Base-by-base conservation (phyloP, 352 stramenopile genomes). In the Pythium insidiosum region DNA sequence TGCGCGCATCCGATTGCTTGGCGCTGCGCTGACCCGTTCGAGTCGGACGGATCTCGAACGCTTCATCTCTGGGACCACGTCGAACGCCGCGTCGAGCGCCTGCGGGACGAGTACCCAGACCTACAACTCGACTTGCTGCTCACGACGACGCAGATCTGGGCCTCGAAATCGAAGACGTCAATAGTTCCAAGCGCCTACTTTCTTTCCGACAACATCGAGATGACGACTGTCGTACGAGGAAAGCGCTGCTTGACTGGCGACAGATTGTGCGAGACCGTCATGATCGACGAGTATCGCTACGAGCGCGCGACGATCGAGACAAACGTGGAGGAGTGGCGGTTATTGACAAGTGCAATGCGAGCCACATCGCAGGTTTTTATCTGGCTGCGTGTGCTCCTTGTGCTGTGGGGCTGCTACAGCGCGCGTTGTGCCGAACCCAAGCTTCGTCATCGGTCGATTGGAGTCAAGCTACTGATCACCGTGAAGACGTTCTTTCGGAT, bases 221-320 rank as follows among this genome's bases (percentile, higher is more conserved):
- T 69, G 31, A 51, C 50, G 19, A 66, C 56, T 18, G 5, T 66
- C 9, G 50, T 55, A 15, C 60, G 60, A 13, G 60, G 60, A 1
- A 49, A 25, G 4, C 20, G 36, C 21, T 59, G 50, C 16, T 29
- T 7, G 4, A n/a, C n/a, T n/a, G n/a, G 5, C 20, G 23, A 11
- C 18, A 5, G 18, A 28, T 11, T 13, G 16, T 64, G 67, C 29
- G 28, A 23, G 6, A 73, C 65, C 0, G 38, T 78, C 3, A 73
- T 82, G 20, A 12, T 82, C 6, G 69, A 82, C 31, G 69, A 82
- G 38, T 73, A 69, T n/a, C n/a, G n/a, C n/a, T n/a, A n/a, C n/a
- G n/a, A n/a, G n/a, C n/a, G n/a, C n/a, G n/a, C n/a, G n/a, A 22
- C 57, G 68, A 11, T 84, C 0, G 53, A 61, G 42, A 70, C 57